Percentiles rank a stretch among this genome's conserved stretches.
Conservation (phyloP, 179 eudicot species). For the Spinacia oleracea region DNA sequence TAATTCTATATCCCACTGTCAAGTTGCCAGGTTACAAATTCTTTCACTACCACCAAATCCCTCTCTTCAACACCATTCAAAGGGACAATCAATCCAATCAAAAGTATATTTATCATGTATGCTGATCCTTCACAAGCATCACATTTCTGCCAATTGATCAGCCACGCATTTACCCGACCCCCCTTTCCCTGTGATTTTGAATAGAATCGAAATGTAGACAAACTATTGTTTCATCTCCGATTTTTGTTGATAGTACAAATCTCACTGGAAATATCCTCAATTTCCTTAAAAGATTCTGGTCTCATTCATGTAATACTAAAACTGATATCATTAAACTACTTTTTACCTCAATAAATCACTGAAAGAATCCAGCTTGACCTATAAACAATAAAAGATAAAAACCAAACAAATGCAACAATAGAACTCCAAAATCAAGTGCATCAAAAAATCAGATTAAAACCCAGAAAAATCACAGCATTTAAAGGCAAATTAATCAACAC, state of each 20-base stretch:
- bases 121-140: neutral
- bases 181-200: neutral
- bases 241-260: neutral
- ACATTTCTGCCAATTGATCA: neutral
- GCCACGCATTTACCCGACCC: neutral
- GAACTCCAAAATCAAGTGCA: neutral
- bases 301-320: neutral
- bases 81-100: neutral
- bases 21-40: neutral
- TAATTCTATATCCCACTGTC: neutral
- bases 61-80: neutral
- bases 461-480: neutral
- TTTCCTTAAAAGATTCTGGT: neutral
- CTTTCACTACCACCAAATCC: neutral
- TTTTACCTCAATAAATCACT: neutral
- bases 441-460: neutral
- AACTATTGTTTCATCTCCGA: neutral
- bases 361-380: neutral
- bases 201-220: neutral
- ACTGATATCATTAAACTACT: neutral
- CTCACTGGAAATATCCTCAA: neutral
- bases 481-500: conserved; percentile 8
- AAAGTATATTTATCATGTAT: neutral
- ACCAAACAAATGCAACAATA: neutral
- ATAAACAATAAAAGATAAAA: neutral